These are phyloP conservation scores for Neurospora sp. DNA, from an alignment of 495 filamentous ascomycete genomes.

Conservation along the genomic window DNA sequence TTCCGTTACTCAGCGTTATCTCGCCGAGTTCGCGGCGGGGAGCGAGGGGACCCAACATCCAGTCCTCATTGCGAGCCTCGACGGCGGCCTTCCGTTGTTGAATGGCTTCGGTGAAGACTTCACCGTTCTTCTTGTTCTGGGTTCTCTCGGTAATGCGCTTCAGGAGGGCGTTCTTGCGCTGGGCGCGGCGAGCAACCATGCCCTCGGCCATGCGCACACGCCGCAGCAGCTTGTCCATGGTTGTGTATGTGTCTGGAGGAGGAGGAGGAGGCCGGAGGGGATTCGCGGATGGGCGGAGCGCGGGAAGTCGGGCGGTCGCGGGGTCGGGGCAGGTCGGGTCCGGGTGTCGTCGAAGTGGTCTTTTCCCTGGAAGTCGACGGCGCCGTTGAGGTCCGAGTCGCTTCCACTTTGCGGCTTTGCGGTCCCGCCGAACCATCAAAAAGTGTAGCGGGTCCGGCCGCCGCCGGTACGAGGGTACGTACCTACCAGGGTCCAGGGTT, in stretches of 20 bases:
- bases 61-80: constrained; percentile 50
- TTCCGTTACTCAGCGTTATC: constrained; percentile 22
- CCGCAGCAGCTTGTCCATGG: constrained; percentile 68
- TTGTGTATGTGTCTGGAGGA: constrained; percentile 12
- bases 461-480: background rate
- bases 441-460: background rate
- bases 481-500: background rate
- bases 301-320: background rate
- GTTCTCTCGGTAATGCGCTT: constrained; percentile 27
- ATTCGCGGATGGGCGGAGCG: background rate
- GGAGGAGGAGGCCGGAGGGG: background rate
- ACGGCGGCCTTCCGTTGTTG: constrained; percentile 19
- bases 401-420: background rate
- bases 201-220: constrained; percentile 57
- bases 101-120: background rate
- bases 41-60: constrained; percentile 62
- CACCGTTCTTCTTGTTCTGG: constrained; percentile 12
- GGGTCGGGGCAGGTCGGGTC: background rate
- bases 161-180: constrained; percentile 19
- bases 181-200: constrained; percentile 43
- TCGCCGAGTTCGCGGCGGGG: constrained; percentile 56
- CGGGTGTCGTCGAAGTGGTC: background rate
- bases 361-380: background rate
- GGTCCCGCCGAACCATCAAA: background rate
- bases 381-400: background rate